phyloP scores from a whole-genome alignment of 805 yeast genomes.

The Candida rishiriensis region DNA sequence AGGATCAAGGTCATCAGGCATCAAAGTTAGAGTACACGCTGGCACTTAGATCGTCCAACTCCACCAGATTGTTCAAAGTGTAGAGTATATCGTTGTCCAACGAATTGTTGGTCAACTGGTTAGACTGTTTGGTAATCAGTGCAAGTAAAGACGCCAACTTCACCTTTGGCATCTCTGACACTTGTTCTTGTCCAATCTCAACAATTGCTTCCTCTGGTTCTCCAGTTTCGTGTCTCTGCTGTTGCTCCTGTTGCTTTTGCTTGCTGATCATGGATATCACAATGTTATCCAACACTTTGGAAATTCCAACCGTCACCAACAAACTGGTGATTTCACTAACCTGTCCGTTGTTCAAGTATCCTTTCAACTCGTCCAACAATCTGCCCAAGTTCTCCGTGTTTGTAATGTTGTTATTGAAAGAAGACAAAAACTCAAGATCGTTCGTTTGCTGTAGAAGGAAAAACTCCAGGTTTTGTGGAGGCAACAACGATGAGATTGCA shows the following conservation, averaged over 20 bases:
- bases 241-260: slow-evolving; percentile 6
- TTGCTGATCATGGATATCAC: slow-evolving; percentile 13
- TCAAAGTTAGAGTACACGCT: slow-evolving; percentile 78
- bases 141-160: slow-evolving; percentile 72
- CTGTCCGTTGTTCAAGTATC: slow-evolving; percentile 25
- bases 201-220: not conserved
- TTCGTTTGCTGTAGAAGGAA: slow-evolving; percentile 52
- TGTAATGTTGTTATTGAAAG: slow-evolving; percentile 21
- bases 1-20: too few relatives aligned
- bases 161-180: slow-evolving; percentile 18
- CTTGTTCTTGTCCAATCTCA: slow-evolving; percentile 1
- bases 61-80: slow-evolving; percentile 48
- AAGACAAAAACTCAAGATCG: slow-evolving; percentile 35
- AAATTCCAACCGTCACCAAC: slow-evolving; percentile 41
- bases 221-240: slow-evolving; percentile 6
- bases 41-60: slow-evolving; percentile 84
- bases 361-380: slow-evolving; percentile 27
- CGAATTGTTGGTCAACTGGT: slow-evolving; percentile 26
- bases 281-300: slow-evolving; percentile 45
- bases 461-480: slow-evolving; percentile 49
- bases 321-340: slow-evolving; percentile 30
- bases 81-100: slow-evolving; percentile 28
- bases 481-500: slow-evolving; percentile 36
- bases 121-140: slow-evolving; percentile 61
- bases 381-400: slow-evolving; percentile 26